These are phyloP conservation scores for Bombardia bombarda DNA, from an alignment of 495 filamentous ascomycete genomes.

Conservation along the genomic window DNA sequence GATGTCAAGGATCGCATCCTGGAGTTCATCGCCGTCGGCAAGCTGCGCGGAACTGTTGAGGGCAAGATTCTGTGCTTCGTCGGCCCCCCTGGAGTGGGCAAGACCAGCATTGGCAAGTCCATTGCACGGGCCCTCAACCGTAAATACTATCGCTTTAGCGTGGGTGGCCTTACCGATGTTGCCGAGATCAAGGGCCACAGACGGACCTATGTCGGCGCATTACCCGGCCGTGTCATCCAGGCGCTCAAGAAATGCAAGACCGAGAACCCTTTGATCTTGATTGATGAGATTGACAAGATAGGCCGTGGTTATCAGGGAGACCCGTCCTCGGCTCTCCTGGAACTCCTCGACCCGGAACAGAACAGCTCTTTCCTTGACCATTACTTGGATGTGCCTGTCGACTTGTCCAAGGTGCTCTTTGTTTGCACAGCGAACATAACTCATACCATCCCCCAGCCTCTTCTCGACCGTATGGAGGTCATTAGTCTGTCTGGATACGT, in stretches of 20 bases:
- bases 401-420: constrained; percentile 96
- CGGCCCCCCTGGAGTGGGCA: constrained; percentile 90
- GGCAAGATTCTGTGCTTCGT: constrained; percentile 99
- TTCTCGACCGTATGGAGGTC: constrained; percentile 96
- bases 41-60: constrained; percentile 93
- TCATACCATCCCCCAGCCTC: constrained; percentile 91
- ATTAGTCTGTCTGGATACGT: constrained; percentile 97
- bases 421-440: constrained; percentile 99
- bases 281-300: constrained; percentile 98
- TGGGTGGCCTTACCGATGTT: constrained; percentile 93
- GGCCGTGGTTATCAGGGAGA: constrained; percentile 93
- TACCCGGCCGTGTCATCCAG: constrained; percentile 95
- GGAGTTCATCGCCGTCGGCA: constrained; percentile 97
- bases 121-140: constrained; percentile 91
- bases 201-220: constrained; percentile 91
- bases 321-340: constrained; percentile 87
- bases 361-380: constrained; percentile 97
- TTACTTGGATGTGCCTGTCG: constrained; percentile 98
- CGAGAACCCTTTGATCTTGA: constrained; percentile 92
- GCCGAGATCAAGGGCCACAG: constrained; percentile 99
- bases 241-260: constrained; percentile 99
- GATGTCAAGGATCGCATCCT: constrained; percentile 99
- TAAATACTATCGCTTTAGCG: constrained; percentile 96
- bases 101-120: constrained; percentile 97
- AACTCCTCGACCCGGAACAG: constrained; percentile 94